These are phyloP conservation scores for Aphanomyces stellatus DNA, from an alignment of 352 stramenopile species.

Conservation along the genomic window DNA sequence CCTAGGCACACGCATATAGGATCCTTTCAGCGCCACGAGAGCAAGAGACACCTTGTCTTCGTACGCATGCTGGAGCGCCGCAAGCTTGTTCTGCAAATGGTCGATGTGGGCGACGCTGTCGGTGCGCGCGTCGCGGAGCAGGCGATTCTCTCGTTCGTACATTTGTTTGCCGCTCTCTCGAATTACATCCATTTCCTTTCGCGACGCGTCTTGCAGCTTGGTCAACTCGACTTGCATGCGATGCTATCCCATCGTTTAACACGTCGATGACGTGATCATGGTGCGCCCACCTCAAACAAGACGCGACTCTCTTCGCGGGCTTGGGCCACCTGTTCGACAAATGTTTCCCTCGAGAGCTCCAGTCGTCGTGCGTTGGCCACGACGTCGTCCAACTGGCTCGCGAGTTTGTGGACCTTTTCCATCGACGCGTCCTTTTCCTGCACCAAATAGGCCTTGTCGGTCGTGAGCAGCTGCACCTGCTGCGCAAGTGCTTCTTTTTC, in stretches of 20 bases:
- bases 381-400: constrained; percentile 49
- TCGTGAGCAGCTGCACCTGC: constrained; percentile 33
- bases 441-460: constrained; percentile 55
- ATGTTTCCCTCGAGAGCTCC: constrained; percentile 32
- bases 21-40: background rate
- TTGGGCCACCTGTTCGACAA: constrained; percentile 30
- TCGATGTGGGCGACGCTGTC: constrained; percentile 55
- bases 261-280: background rate
- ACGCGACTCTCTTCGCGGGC: constrained; percentile 49
- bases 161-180: constrained; percentile 47
- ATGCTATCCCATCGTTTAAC: background rate
- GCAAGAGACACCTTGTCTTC: constrained; percentile 11
- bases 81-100: constrained; percentile 37
- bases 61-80: constrained; percentile 9
- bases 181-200: constrained; percentile 61
- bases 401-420: constrained; percentile 51
- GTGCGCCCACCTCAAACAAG: constrained; percentile 38
- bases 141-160: constrained; percentile 64
- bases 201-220: constrained; percentile 64
- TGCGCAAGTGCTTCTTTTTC: constrained; percentile 36
- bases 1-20: constrained; percentile 16
- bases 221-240: constrained; percentile 44
- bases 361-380: constrained; percentile 33
- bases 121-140: constrained; percentile 53
- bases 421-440: constrained; percentile 50